Evolutionary conservation across 2,329 filamentous ascomycete species (phyloP), one percentile per base, ranked within the genome.

Genomic region (Acephala macrosclerotiorum): DNA sequence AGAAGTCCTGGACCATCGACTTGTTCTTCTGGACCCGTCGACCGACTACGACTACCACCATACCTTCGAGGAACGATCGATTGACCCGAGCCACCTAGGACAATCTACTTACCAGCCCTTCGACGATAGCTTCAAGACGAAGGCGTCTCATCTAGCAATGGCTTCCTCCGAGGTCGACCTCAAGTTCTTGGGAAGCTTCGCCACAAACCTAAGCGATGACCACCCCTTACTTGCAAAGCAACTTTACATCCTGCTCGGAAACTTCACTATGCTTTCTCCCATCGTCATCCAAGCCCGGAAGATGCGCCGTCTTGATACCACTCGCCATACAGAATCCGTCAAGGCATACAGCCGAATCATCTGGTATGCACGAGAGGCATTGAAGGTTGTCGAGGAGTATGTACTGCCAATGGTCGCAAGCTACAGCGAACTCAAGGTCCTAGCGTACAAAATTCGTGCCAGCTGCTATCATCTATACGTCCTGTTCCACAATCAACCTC

Each of bases 391-490:
- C 11, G 94, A 98, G 74, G 86, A 90, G 75, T 96, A 95, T 77
- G 89, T 99, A 56, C 82, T 98, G 22, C 96, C 95, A 49, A 92
- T 91, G 86, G 92, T 93, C 63, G 89, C 85, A 71, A 90, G 87
- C 74, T 93, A 89, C 79, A 88, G 84, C 75, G 94, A 97, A 77
- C 88, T 97, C 64, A 94, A 94, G 75, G 94, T 98, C 53, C 85
- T 99, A 69, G 90, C 92, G 22, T 93, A 93, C 77, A 99, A 98
- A 79, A 85, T 99, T 16, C 90, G 93, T 66, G 96, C 96, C 18
- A 97, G 93, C 22, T 97, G 98, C 77, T 96, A 96, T 74, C 95
- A 99, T 80, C 93, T 99, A 71, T 97, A 97, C 77, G 96, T 97
- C 61, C 86, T 98, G 14, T 98, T 97, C 76, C 93, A 97, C 81